Conservation (phyloP, 2,329 filamentous ascomycete species). For the Fulvia fulva region DNA sequence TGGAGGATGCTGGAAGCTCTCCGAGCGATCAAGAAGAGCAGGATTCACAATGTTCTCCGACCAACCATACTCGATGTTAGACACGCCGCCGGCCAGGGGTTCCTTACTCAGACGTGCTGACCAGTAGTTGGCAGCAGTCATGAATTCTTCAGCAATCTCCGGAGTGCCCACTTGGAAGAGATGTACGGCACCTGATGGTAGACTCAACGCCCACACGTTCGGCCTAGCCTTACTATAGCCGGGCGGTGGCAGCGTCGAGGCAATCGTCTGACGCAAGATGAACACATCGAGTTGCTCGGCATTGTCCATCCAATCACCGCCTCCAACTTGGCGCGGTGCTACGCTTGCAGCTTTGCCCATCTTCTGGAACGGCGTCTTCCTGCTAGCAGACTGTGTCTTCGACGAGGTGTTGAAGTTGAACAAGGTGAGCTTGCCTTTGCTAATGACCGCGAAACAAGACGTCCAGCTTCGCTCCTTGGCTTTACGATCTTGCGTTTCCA, state of each 20-base stretch:
- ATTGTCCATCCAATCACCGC: constrained; percentile 97
- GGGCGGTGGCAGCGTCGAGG: constrained; percentile 80
- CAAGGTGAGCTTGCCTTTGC: constrained; percentile 88
- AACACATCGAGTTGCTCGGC: constrained; percentile 86
- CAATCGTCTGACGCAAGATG: constrained; percentile 83
- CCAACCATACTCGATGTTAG: constrained; percentile 98
- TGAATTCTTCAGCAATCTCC: constrained; percentile 92
- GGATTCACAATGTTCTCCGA: constrained; percentile 72
- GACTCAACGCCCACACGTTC: constrained; percentile 88
- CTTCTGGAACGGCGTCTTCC: constrained; percentile 34
- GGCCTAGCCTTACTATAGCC: constrained; percentile 88
- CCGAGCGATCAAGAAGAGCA: constrained; percentile 37
- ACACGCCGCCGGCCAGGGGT: constrained; percentile 85
- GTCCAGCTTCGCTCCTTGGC: constrained; percentile 92
- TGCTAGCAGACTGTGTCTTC: constrained; percentile 41
- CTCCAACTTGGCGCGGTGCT: constrained; percentile 71
- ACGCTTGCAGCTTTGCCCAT: constrained; percentile 33
- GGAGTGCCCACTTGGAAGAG: constrained; percentile 97
- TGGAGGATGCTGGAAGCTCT: constrained; percentile 30
- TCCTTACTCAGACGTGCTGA: constrained; percentile 91
- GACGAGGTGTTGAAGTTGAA: constrained; percentile 83
- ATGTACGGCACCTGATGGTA: constrained; percentile 90
- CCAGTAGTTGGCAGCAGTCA: constrained; percentile 95
- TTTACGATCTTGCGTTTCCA: constrained; percentile 85
- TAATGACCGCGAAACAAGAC: constrained; percentile 92